Evolutionary conservation across 2,329 filamentous ascomycete species (phyloP).

Genomic region (Parastagonospora nodorum): DNA sequence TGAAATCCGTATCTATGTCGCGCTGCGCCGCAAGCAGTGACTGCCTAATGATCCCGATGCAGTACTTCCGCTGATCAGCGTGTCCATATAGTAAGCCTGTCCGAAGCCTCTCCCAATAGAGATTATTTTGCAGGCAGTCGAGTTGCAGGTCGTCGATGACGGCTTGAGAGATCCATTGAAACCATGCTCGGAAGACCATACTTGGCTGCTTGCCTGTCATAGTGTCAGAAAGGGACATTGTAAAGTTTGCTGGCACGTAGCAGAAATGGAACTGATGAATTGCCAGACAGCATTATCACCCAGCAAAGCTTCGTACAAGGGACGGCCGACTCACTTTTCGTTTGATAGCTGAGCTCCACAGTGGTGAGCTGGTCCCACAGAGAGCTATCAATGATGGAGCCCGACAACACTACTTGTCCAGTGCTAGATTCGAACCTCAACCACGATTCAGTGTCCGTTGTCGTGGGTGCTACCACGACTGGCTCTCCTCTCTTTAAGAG

Average conservation of each 20-base stretch:
- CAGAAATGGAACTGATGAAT: too few species aligned
- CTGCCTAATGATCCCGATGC: constrained; percentile 51
- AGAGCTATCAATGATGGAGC: constrained; percentile 22
- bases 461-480: constrained; percentile 7
- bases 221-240: not conserved
- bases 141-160: constrained; percentile 17
- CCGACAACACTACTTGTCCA: constrained; percentile 4
- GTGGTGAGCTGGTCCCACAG: constrained; percentile 27
- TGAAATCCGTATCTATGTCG: constrained; percentile 30
- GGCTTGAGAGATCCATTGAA: constrained; percentile 40
- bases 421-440: not conserved
- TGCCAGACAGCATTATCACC: not conserved
- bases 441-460: constrained; percentile 3
- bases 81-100: constrained; percentile 49
- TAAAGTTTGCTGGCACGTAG: too few species aligned
- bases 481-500: constrained; percentile 10
- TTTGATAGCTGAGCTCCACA: constrained; percentile 25
- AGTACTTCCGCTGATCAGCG: constrained; percentile 53
- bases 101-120: constrained; percentile 50
- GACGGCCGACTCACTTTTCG: constrained; percentile 1
- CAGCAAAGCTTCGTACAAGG: not conserved
- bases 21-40: constrained; percentile 43
- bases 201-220: constrained; percentile 7
- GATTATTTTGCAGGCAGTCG: constrained; percentile 29
- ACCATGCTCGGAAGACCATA: constrained; percentile 42